Base-by-base conservation (phyloP, 2,329 filamentous ascomycete genomes). In the Fusarium dlaminii region DNA sequence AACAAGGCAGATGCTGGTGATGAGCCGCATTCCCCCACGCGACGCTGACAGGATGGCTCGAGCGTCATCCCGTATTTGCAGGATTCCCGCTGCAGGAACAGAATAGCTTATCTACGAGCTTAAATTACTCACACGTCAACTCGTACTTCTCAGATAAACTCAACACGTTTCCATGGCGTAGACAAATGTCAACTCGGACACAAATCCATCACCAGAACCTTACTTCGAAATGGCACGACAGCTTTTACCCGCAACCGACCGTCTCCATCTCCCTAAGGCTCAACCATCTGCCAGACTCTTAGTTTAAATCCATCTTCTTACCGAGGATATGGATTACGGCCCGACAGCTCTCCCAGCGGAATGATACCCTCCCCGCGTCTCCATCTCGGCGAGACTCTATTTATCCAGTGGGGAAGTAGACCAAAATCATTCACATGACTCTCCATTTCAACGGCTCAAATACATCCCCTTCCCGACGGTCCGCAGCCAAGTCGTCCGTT, bases 371-470 rank as follows among this genome's bases (percentile, higher is more conserved):
- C 24, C 11, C 3, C 3, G 8, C 20, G 14, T 55, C 34, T 39
- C 20, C 34, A 29, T 55, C 24, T 58, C 30, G 55, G 39, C 55
- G 39, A 48, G 24, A 49, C 40, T 58, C n/a, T 3, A 18, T 58
- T 34, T 36, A 55, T 37, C 42, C 40, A 36, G 55, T 34, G 55
- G 55, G 12, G 55, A 58, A 58, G 5, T 8, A 57, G 32, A 6
- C 55, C 12, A 49, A 57, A 57, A 29, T 27, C 30, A 18, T 51
- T 58, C 55, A 58, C 55, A 58, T 58, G 40, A 51, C 40, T 29
- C 32, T 27, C 18, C 30, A 58, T 18, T n/a, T 36, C 20, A 18
- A 58, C 55, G 55, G 42, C 24, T 15, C 32, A 36, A 14, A 8
- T 17, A 15, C 39, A 27, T 14, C 14, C 9, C 15, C 32, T 51